These are phyloP conservation scores for Mycena maculata DNA, from an alignment of 768 basidiomycete species.

Conservation along the genomic window DNA sequence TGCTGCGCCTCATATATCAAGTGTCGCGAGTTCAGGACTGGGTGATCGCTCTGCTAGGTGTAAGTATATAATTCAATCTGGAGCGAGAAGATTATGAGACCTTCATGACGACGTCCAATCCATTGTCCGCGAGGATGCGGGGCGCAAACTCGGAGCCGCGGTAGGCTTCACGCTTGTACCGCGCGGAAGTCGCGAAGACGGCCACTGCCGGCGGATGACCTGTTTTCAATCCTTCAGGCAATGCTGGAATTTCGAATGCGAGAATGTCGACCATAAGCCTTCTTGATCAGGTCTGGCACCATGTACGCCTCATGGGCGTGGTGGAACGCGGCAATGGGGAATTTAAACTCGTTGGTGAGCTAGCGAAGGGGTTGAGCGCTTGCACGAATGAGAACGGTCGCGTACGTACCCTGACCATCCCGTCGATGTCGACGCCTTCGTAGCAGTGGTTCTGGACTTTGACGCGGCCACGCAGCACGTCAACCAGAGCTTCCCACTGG, in stretches of 20 bases:
- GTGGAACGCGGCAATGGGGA: conserved; percentile 80
- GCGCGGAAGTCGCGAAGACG: conserved; percentile 73
- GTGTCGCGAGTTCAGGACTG: conserved; percentile 70
- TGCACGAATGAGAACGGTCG: conserved; percentile 38
- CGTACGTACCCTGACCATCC: conserved; percentile 66
- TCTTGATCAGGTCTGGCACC: conserved; percentile 79
- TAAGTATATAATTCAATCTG: not conserved
- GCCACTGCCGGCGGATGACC: conserved; percentile 75
- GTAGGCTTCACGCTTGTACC: conserved; percentile 66
- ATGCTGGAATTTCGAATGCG: not conserved
- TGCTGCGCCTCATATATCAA: conserved; percentile 79
- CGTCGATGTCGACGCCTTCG: conserved; percentile 74
- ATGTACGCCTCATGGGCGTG: conserved; percentile 85
- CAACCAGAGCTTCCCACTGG: conserved; percentile 78
- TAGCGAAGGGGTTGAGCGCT: conserved; percentile 76
- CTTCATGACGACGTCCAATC: conserved; percentile 83
- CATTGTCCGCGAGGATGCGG: conserved; percentile 77
- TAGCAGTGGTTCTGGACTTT: conserved; percentile 66
- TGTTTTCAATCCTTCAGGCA: conserved; percentile 58
- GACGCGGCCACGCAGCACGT: conserved; percentile 78
- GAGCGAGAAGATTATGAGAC: conserved; percentile 47
- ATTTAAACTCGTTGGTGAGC: conserved; percentile 86
- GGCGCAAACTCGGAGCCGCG: conserved; percentile 84
- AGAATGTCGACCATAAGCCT: conserved; percentile 63
- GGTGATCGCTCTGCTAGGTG: conserved; percentile 61